Conservation (phyloP, 768 basidiomycete genomes). For the Mycena leptocephala region DNA sequence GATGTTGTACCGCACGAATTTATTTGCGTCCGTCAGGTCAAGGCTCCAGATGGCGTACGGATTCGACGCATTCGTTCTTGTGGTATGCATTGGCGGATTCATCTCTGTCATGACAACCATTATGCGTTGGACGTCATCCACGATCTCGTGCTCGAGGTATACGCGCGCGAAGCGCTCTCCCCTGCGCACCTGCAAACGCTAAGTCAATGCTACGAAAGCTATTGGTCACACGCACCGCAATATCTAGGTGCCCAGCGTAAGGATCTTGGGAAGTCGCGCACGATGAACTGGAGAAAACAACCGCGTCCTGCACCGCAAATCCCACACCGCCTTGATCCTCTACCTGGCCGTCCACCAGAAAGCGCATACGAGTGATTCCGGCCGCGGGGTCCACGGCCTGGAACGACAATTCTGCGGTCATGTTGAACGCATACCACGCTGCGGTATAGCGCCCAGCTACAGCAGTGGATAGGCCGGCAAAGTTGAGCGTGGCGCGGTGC, state of each 20-base stretch:
- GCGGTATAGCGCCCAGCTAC: not conserved
- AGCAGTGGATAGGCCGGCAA: not conserved
- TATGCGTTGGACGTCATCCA: too few species aligned
- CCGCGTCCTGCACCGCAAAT: not conserved
- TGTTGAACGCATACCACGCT: constrained; percentile 2
- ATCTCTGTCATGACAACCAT: too few species aligned
- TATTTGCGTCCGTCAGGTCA: too few species aligned
- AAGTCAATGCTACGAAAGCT: too few species aligned
- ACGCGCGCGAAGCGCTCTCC: too few species aligned
- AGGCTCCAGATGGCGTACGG: too few species aligned
- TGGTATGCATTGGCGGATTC: too few species aligned
- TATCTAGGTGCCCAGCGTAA: not conserved
- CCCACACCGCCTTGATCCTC: not conserved
- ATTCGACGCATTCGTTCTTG: too few species aligned
- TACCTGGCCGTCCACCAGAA: not conserved
- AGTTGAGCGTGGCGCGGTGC: not conserved
- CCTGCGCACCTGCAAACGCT: too few species aligned
- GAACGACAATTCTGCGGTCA: too few species aligned
- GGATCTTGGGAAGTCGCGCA: not conserved
- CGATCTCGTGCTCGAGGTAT: too few species aligned
- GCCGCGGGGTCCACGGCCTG: not conserved
- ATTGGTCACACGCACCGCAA: not conserved
- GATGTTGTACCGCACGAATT: too few species aligned
- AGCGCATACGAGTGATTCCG: not conserved
- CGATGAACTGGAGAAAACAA: not conserved